Evolutionary conservation across 2,329 filamentous ascomycete genomes (phyloP), one percentile per base, ranked within the genome.

Genomic region (Dothideomycetes sp.): DNA sequence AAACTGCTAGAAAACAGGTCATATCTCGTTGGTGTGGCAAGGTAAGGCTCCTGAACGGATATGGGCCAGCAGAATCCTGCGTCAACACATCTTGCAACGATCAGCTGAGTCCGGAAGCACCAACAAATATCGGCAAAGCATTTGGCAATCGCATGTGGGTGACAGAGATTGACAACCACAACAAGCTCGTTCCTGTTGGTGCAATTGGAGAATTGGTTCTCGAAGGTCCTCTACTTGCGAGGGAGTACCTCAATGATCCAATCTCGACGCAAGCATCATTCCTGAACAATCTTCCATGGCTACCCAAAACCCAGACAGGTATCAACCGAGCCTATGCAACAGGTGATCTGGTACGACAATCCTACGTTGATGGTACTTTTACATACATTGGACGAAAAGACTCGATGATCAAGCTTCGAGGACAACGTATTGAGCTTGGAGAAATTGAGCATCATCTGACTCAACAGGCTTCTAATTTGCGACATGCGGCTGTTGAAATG

Each of bases 61-160:
- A 95, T 55, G 88, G 88, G 0, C 88, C 88, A 2, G 94, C 88
- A 0, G 88, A 95, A 63, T 85, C 85, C 5, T 78, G 87, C 0
- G 94, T 95, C 44, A 88, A 95, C 57, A 94, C 85, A 56, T 91
- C 85, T 1, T 61, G 91, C 4, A 80, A 85, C 48, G 65, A 79
- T 0, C 64, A 68, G 0, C 80, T 93, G 51, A 55, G 64, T 7
- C 65, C 69, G 4, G 57, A 60, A n/a, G 74, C 73, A 6, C 68
- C 74, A 2, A 74, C 78, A 4, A 73, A 74, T 3, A 82, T 78
- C 36, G 45, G 71, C 5, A 84, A 83, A 0, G 71, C 84, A 45
- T 63, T 78, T 18, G 85, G 85, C 4, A 88, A n/a, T n/a, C n/a
- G n/a, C n/a, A n/a, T n/a, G n/a, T 55, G 53, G 52, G 47, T 55